Percentiles rank a stretch among this genome's conserved stretches.
Evolutionary conservation across 768 basidiomycete genomes (phyloP).

Genomic region (Lyophyllum atratum): DNA sequence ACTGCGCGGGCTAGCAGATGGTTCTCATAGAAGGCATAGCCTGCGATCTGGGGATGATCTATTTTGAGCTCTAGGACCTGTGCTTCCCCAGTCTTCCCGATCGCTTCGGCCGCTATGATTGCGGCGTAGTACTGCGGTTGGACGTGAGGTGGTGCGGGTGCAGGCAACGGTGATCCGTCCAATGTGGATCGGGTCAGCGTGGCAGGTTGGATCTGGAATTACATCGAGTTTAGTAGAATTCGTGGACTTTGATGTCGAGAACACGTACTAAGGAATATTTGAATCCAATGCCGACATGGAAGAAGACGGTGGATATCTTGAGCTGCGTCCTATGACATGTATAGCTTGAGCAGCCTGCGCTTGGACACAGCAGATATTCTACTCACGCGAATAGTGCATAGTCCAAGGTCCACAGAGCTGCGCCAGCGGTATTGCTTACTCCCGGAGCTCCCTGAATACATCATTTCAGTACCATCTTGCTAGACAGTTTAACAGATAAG

Average conservation of each 20-base stretch:
- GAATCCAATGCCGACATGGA: conserved; percentile 71
- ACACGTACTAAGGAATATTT: conserved; percentile 64
- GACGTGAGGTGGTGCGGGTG: conserved; percentile 58
- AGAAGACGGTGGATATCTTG: conserved; percentile 56
- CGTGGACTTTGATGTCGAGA: background rate
- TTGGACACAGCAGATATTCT: no score
- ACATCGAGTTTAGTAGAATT: background rate
- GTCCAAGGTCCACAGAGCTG: conserved; percentile 68
- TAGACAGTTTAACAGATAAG: background rate
- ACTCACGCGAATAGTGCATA: conserved; percentile 59
- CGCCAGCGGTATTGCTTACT: conserved; percentile 71
- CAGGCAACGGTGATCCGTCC: conserved; percentile 50
- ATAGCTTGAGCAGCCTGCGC: background rate
- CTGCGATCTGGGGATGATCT: conserved; percentile 47
- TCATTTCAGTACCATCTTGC: background rate
- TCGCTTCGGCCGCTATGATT: conserved; percentile 59
- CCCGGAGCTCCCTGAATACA: conserved; percentile 45
- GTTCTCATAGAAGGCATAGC: conserved; percentile 63
- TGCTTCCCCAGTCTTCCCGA: conserved; percentile 44
- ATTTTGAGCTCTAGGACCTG: conserved; percentile 50
- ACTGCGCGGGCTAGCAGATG: conserved; percentile 45
- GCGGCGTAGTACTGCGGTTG: conserved; percentile 70
- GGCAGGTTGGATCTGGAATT: conserved; percentile 61
- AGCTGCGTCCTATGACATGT: conserved; percentile 26
- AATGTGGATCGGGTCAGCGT: conserved; percentile 57